Conservation (phyloP, 257 asterid genomes). For the Eucommia ulmoides region DNA sequence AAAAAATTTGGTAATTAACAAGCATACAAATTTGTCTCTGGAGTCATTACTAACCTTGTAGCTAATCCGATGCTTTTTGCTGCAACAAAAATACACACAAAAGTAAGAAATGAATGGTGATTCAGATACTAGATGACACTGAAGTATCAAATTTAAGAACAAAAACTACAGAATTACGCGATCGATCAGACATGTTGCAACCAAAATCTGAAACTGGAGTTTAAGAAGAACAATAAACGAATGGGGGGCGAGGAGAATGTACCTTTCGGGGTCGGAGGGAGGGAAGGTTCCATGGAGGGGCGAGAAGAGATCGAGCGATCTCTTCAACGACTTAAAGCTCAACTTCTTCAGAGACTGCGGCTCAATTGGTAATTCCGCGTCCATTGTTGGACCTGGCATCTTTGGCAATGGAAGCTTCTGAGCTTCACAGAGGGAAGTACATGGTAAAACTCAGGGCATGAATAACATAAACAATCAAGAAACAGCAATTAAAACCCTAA, state of each 20-base stretch:
- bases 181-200: neutral
- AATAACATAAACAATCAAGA: no score
- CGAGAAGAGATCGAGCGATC: conserved; percentile 90
- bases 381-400: conserved; percentile 56
- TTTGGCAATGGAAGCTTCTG: no score
- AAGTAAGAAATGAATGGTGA: neutral
- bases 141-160: neutral
- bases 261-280: conserved; percentile 77
- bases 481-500: no score
- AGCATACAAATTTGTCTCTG: neutral
- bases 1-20: neutral
- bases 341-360: conserved; percentile 92
- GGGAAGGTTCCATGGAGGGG: conserved; percentile 67
- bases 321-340: conserved; percentile 68
- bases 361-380: conserved; percentile 61
- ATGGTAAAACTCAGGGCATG: no score
- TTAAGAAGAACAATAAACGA: neutral
- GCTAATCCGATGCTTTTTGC: conserved; percentile 78
- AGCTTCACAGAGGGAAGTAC: no score
- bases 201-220: neutral
- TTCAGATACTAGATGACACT: neutral
- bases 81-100: conserved; percentile 20
- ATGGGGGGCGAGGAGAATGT: neutral
- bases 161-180: neutral
- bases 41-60: conserved; percentile 49